Evolutionary conservation across 192 early-diverging fungal species (phyloP).

Genomic region (Coemansia sp.): DNA sequence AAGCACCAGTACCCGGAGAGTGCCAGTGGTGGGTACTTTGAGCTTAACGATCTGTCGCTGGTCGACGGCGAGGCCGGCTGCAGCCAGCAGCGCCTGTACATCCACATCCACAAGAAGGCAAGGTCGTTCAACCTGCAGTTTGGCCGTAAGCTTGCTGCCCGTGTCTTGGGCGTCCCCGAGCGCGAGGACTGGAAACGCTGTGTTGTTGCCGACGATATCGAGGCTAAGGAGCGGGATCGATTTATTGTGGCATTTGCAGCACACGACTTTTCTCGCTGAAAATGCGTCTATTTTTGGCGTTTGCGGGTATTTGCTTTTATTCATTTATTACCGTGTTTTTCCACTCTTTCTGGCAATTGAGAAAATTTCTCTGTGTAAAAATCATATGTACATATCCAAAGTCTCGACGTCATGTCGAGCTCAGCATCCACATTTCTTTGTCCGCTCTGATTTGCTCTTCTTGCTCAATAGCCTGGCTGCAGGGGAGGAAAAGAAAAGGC

Average conservation of each 20-base stretch:
- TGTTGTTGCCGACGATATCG: slow-evolving; percentile 63
- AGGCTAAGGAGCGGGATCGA: slow-evolving; percentile 51
- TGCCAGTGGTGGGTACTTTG: slow-evolving; percentile 36
- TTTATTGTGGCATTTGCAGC: slow-evolving; percentile 48
- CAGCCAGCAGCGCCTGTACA: slow-evolving; percentile 14
- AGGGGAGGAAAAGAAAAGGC: neutral
- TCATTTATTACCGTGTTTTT: neutral
- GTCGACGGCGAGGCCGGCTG: neutral
- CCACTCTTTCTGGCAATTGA: neutral
- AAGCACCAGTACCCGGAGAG: slow-evolving; percentile 20
- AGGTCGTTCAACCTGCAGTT: slow-evolving; percentile 73
- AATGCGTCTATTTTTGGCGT: neutral
- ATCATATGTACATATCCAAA: neutral
- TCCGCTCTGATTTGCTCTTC: neutral
- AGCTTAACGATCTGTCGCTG: slow-evolving; percentile 23
- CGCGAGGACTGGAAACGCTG: slow-evolving; percentile 83
- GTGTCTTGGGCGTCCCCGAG: slow-evolving; percentile 64
- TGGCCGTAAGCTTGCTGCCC: slow-evolving; percentile 70
- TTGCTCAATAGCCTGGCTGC: neutral
- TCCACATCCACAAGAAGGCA: slow-evolving; percentile 30
- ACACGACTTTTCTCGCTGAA: slow-evolving; percentile 45
- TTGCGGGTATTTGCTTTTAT: neutral
- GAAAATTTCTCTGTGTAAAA: neutral
- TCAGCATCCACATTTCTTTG: too few species aligned
- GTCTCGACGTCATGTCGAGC: too few species aligned